A percentile compares a stretch with the other conserved stretches of the same genome.
Conservation (phyloP, 169 alveolate genomes). For the Babesia divergens region DNA sequence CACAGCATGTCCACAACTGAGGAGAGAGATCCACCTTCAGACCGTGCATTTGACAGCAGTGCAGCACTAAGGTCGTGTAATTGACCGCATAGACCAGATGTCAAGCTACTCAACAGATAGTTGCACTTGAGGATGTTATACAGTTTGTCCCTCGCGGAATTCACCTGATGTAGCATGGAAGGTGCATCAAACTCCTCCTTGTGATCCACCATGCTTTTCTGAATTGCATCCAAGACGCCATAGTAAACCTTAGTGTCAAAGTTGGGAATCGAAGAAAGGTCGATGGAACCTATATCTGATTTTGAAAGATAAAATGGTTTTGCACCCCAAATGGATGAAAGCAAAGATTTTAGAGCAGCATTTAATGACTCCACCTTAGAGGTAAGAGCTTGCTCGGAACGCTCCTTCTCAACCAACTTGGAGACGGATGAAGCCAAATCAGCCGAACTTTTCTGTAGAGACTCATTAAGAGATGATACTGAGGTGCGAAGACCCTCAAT, state of each 20-base stretch:
- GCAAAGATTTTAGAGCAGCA: not conserved
- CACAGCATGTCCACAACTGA: not conserved
- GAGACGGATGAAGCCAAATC: constrained; percentile 1
- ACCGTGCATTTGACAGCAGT: not conserved
- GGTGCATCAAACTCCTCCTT: not conserved
- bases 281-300: constrained; percentile 2
- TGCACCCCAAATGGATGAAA: constrained; percentile 8
- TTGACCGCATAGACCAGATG: constrained; percentile 28
- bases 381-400: not conserved
- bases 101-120: constrained; percentile 14
- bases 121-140: constrained; percentile 41
- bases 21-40: not conserved
- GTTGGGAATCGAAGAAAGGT: constrained; percentile 6
- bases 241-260: constrained; percentile 13
- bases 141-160: constrained; percentile 12
- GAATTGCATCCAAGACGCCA: constrained; percentile 14
- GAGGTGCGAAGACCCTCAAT: constrained; percentile 40
- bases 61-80: not conserved
- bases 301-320: constrained; percentile 1
- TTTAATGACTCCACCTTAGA: constrained; percentile 3
- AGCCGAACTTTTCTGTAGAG: constrained; percentile 22
- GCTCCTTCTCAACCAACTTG: constrained; percentile 29
- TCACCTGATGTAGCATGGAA: not conserved
- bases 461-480: constrained; percentile 25
- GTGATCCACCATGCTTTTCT: not conserved